A percentile compares a stretch with the other conserved stretches of the same genome.
Evolutionary conservation across 495 filamentous ascomycete genomes (phyloP).

Genomic region (Xylaria venustula): DNA sequence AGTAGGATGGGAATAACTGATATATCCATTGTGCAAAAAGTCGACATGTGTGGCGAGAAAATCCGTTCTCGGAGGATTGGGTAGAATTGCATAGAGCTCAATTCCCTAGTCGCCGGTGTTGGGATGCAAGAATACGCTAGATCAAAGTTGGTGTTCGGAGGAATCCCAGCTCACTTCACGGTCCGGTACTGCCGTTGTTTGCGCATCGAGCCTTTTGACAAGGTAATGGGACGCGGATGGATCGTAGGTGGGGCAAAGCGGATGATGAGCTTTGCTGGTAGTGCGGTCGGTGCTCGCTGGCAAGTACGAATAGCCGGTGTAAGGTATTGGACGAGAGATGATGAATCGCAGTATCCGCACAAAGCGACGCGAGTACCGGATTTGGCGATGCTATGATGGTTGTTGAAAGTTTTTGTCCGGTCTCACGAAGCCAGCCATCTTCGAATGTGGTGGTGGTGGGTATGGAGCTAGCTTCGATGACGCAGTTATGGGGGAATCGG

Average conservation of each 20-base stretch:
- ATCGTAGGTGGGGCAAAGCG: conserved; percentile 25
- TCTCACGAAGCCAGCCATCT: not conserved
- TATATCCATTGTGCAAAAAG: no score
- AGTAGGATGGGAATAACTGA: no score
- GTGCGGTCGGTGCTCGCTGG: not conserved
- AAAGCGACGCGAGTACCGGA: not conserved
- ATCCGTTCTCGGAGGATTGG: no score
- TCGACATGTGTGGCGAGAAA: no score
- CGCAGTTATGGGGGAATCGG: conserved; percentile 28
- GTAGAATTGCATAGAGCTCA: no score
- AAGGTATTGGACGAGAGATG: conserved; percentile 19
- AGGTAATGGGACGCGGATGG: conserved; percentile 1
- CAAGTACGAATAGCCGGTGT: conserved; percentile 11
- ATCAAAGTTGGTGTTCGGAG: no score
- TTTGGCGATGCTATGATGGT: not conserved
- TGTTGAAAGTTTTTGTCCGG: not conserved
- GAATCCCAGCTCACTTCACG: not conserved
- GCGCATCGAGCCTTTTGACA: not conserved
- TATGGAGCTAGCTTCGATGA: conserved; percentile 22
- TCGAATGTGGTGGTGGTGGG: not conserved
- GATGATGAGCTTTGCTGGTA: conserved; percentile 6
- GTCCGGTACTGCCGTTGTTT: not conserved
- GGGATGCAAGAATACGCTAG: no score
- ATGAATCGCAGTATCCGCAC: not conserved
- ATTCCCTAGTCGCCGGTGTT: no score